Evolutionary conservation across 331 rosid genomes (phyloP), one percentile per base, ranked within the genome.

Genomic region (Quercus lobata): DNA sequence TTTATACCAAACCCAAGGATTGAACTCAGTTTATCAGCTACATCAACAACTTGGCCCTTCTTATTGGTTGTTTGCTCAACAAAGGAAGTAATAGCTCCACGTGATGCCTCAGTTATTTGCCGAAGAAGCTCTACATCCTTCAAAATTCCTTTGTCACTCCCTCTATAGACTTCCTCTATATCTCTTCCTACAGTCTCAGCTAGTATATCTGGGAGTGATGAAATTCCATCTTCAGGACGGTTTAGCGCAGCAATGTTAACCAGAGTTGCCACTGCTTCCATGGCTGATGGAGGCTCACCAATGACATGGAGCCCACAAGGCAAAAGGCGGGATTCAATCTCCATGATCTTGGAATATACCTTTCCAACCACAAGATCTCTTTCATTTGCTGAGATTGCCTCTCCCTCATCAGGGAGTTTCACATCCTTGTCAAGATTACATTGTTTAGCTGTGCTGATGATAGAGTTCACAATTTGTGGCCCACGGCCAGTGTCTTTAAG

Each of bases 371-470:
- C 97, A 73, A 82, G 86, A 85, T 96, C 99, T 1, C 99, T 88
- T 74, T 96, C 98, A 79, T 96, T 91, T 17, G 92, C 92, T 25
- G 94, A 79, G 76, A 91, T 75, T 84, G 93, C 99, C 52, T 65
- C 89, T 5, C 93, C 90, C 81, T 96, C 99, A 2, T 90, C 98
- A 2, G 98, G 99, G 9, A 96, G 84, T 44, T 83, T 76, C 21
- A 96, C 94, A 74, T 96, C 99, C 91, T 96, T 96, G 85, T 96
- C 98, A 32, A 96, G 97, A 89, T 96, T 96, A 58, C 99, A 96
- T 83, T 96, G 99, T 82, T 69, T 90, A 30, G 99, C 99, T 0
- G 98, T 93, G 88, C 98, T 93, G 85, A 96, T 87, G 74, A 96
- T 96, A 15, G 99, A 96, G 87, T 96, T 96, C 68, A 96, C 99